A percentile compares a stretch with the other conserved stretches of the same genome.
Conservation (phyloP, 345 rosid genomes). For the Pelargonium nanum region DNA sequence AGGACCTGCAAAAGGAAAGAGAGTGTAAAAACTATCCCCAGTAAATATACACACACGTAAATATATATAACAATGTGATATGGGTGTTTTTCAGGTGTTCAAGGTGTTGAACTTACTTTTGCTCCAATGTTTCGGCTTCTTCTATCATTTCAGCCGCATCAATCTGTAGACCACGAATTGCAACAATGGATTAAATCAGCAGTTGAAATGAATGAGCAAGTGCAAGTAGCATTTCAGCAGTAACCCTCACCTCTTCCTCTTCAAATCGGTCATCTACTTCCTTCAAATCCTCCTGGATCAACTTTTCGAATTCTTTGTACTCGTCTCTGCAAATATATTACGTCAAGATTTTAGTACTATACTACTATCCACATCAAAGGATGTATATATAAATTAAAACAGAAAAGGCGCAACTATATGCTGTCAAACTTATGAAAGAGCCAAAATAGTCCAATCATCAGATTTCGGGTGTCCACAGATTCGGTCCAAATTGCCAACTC, state of each 20-base stretch:
- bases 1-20: conserved; percentile 34
- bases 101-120: conserved; percentile 41
- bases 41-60: not conserved
- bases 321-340: conserved; percentile 50
- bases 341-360: conserved; percentile 2
- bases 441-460: not conserved
- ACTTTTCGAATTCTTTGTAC: conserved; percentile 88
- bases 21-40: too few species aligned
- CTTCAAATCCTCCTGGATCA: conserved; percentile 79
- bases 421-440: too few species aligned
- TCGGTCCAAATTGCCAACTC: too few species aligned
- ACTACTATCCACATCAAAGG: not conserved
- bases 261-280: conserved; percentile 87
- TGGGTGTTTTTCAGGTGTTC: not conserved
- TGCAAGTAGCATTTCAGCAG: not conserved
- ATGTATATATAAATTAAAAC: not conserved
- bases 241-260: conserved; percentile 73
- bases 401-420: too few species aligned
- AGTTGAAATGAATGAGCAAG: not conserved
- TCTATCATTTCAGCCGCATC: conserved; percentile 95
- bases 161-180: conserved; percentile 33
- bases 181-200: not conserved
- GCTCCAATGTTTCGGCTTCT: conserved; percentile 77
- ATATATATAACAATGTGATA: not conserved
- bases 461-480: too few species aligned